phyloP scores from a whole-genome alignment of 805 yeast genomes.

The Grigorovia jiainica region DNA sequence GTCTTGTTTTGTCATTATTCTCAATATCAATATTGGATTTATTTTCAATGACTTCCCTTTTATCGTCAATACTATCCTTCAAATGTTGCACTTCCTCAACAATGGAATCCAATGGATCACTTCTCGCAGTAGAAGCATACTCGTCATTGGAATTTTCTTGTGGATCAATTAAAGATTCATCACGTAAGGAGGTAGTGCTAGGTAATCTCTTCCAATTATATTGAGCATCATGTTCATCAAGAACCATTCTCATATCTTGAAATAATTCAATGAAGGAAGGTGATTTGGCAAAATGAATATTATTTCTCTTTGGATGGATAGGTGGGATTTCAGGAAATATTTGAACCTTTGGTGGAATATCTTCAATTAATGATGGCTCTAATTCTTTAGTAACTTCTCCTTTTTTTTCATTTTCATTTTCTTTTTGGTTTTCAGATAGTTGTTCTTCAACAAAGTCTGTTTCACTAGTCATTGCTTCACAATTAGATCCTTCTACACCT shows the following conservation, averaged over 20 bases:
- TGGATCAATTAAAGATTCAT: constrained; percentile 5
- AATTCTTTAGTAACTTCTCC: not conserved
- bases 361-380: not conserved
- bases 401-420: not conserved
- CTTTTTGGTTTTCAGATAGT: not conserved
- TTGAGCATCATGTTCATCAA: constrained; percentile 25
- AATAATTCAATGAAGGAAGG: constrained; percentile 26
- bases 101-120: not conserved
- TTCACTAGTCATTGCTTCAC: too few species aligned
- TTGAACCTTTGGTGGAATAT: not conserved
- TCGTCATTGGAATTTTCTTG: not conserved
- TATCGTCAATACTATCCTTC: too few species aligned
- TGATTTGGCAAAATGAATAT: constrained; percentile 16
- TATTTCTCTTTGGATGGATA: constrained; percentile 6
- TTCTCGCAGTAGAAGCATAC: not conserved
- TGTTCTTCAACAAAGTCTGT: not conserved
- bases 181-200: constrained; percentile 13
- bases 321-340: constrained; percentile 8
- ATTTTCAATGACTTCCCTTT: too few species aligned
- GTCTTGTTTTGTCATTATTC: not conserved
- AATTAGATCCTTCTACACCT: too few species aligned
- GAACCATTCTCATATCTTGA: constrained; percentile 23
- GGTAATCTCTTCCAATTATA: constrained; percentile 26
- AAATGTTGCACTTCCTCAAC: not conserved
- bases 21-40: not conserved